Percentiles rank a stretch among this genome's conserved stretches.
phyloP scores from a whole-genome alignment of 371 early-diverging fungal species.

The Mortierella sp. region DNA sequence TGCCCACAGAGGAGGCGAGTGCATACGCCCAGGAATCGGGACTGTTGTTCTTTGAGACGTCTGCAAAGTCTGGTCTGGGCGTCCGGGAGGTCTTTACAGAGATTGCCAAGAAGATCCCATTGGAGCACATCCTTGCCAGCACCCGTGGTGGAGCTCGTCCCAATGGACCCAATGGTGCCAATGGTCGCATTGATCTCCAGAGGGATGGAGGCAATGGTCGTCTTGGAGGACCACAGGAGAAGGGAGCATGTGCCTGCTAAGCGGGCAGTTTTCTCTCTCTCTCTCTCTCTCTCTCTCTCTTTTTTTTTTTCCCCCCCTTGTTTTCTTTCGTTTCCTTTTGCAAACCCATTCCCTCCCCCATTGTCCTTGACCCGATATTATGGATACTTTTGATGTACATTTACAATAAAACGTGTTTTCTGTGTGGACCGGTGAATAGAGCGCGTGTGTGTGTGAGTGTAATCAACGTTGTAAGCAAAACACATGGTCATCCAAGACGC shows the following conservation, averaged over 20 bases:
- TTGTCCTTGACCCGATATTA: no score
- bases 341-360: no score
- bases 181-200: conserved; percentile 50
- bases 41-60: conserved; percentile 92
- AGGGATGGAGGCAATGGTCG: conserved; percentile 31
- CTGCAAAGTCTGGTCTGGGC: conserved; percentile 87
- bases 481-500: no score
- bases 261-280: not conserved
- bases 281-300: not conserved
- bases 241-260: conserved; percentile 47
- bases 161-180: conserved; percentile 28
- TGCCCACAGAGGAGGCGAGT: conserved; percentile 78
- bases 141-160: conserved; percentile 35
- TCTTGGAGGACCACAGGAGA: conserved; percentile 50
- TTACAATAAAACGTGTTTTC: no score
- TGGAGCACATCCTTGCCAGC: conserved; percentile 53
- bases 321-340: conserved; percentile 3
- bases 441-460: no score
- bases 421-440: no score
- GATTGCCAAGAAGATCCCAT: conserved; percentile 69
- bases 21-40: conserved; percentile 82
- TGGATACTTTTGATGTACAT: no score
- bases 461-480: no score
- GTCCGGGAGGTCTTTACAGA: conserved; percentile 88
- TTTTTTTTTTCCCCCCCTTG: not conserved